Percentiles rank a stretch among this genome's conserved stretches.
phyloP scores from a whole-genome alignment of 306 rosid genomes.

The Lithocarpus polystachyus region DNA sequence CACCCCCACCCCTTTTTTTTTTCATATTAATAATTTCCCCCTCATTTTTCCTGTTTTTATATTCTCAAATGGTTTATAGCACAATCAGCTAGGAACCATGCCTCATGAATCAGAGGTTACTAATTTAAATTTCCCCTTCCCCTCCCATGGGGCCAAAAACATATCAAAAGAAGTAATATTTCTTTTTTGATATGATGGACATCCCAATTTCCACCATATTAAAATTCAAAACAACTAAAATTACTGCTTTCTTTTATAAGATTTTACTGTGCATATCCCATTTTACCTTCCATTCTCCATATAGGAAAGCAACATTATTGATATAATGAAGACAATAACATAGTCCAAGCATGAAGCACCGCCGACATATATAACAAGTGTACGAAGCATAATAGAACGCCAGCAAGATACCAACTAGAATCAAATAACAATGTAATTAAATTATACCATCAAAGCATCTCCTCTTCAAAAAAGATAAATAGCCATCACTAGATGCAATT shows the following conservation, averaged over 20 bases:
- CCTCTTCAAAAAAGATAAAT: slow-evolving; percentile 56
- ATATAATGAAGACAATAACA: neutral
- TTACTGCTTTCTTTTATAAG: neutral
- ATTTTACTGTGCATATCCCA: neutral
- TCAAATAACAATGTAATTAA: neutral
- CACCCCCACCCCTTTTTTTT: neutral
- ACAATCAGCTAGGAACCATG: too few relatives aligned
- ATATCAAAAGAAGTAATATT: neutral
- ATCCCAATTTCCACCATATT: neutral
- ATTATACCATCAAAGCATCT: slow-evolving; percentile 59
- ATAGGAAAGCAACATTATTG: neutral
- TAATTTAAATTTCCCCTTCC: too few relatives aligned
- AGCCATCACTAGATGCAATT: slow-evolving; percentile 52
- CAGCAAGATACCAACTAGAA: neutral
- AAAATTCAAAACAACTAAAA: neutral
- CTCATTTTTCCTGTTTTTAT: too few relatives aligned
- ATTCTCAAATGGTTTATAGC: too few relatives aligned
- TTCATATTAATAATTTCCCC: too few relatives aligned
- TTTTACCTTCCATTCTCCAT: neutral
- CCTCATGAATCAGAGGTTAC: too few relatives aligned
- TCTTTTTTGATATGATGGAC: neutral
- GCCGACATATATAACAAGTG: neutral
- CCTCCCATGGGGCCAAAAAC: too few relatives aligned
- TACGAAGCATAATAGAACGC: neutral
- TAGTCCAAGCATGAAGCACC: neutral